Base-by-base conservation (phyloP, 2,329 filamentous ascomycete species). In the Ophiostoma tasmaniense region DNA sequence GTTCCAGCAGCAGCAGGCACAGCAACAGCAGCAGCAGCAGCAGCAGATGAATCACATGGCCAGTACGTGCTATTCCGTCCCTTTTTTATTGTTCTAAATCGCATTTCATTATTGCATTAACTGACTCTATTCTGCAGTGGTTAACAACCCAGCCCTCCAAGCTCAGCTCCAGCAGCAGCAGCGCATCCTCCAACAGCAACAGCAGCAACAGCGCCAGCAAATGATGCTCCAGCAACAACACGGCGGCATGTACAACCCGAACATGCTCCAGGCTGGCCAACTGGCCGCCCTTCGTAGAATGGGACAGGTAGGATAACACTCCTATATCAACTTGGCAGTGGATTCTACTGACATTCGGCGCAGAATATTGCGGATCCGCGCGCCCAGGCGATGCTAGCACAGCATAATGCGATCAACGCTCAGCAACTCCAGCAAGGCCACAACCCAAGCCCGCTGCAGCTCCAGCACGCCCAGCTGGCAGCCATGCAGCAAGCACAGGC, bases 131-230 rank as follows among this genome's bases (percentile, higher is more conserved):
- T 13, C 25, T 22, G 20, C 25, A 55, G 22, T 62, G 67, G 76
- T 74, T 20, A 76, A 77, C 70, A 79, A 77, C 67, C 78, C 75
- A 30, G 73, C 75, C 33, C 65, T 77, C 6, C 74, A 78, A 39
- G 74, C 82, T 69, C 80, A 81, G 67, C 74, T 85, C 71, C 82
- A 81, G 66, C 85, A 88, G 71, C 82, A 86, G 71, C 82, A 86
- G 69, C 78, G 84, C 3, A 77, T 82, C 66, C 80, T 81, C 45
- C 80, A 86, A 55, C 85, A 88, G 62, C 33, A 33, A 8, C 84
- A 86, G 71, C 84, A 84, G 69, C 79, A 81, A 69, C 80, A 83
- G 69, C 78, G 79, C 28, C 79, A 83, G 66, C 84, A 88, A 71
- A 80, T 80, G 7, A 77, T 86, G 70, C 80, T 87, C 78, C 64